Conservation (phyloP, 2,329 filamentous ascomycete species). For the Emericellopsis atlantica region DNA sequence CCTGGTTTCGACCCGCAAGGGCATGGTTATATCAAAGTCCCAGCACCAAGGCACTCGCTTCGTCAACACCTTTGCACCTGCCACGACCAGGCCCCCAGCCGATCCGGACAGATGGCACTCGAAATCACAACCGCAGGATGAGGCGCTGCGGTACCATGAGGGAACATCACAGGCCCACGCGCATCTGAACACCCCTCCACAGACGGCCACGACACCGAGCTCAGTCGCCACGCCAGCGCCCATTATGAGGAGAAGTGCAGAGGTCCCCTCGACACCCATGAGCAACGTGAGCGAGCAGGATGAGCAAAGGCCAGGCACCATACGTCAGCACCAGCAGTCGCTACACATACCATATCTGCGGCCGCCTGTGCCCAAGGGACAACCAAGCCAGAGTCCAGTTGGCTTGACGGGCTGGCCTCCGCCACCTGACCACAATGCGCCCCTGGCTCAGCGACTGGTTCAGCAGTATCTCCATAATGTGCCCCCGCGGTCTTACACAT, state of each 20-base stretch:
- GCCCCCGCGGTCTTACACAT: not conserved
- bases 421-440: not conserved
- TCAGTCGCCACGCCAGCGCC: not conserved
- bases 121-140: not conserved
- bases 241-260: not conserved
- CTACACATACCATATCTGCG: not conserved
- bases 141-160: not conserved
- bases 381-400: not conserved
- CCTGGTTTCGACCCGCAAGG: constrained; percentile 22
- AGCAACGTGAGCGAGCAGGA: not conserved
- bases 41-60: constrained; percentile 25
- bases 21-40: constrained; percentile 24
- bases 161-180: not conserved
- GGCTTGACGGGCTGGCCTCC: not conserved
- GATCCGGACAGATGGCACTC: not conserved
- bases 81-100: not conserved
- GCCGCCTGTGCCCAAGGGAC: not conserved
- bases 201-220: not conserved
- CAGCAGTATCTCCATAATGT: constrained; percentile 1
- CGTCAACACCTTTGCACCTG: constrained; percentile 17
- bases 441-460: not conserved
- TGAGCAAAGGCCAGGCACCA: not conserved
- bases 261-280: not conserved
- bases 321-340: not conserved
- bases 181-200: not conserved